phyloP scores from a whole-genome alignment of 768 basidiomycete genomes.

The Phlegmacium glaucopus region DNA sequence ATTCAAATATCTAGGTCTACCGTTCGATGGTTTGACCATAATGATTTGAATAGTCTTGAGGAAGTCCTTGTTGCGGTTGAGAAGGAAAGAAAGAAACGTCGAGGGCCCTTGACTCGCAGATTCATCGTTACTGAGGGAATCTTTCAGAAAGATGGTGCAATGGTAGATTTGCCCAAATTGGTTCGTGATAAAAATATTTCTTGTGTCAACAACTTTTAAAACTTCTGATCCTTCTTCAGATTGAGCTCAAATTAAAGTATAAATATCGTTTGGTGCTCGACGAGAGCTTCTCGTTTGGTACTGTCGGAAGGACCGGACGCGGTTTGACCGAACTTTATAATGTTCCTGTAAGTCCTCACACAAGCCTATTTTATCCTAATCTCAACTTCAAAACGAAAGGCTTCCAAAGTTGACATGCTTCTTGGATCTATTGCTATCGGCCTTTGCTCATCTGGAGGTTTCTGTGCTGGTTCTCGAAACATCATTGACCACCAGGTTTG shows the following conservation, averaged over 20 bases:
- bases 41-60: slow-evolving; percentile 88
- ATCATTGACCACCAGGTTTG: slow-evolving; percentile 78
- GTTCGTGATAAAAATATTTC: slow-evolving; percentile 49
- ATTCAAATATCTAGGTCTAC: slow-evolving; percentile 90
- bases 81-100: slow-evolving; percentile 86
- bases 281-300: slow-evolving; percentile 91
- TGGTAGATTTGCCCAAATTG: slow-evolving; percentile 89
- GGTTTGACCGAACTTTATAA: slow-evolving; percentile 95
- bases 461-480: slow-evolving; percentile 84
- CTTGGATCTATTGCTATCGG: slow-evolving; percentile 86
- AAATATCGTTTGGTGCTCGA: slow-evolving; percentile 95
- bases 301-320: slow-evolving; percentile 89
- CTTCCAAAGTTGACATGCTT: slow-evolving; percentile 91
- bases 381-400: slow-evolving; percentile 41
- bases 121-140: slow-evolving; percentile 98
- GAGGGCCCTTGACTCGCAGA: slow-evolving; percentile 75
- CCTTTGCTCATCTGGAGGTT: slow-evolving; percentile 83
- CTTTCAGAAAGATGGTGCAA: slow-evolving; percentile 91
- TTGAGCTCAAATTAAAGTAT: slow-evolving; percentile 92
- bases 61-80: slow-evolving; percentile 79
- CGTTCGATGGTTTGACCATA: slow-evolving; percentile 95
- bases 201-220: neutral
- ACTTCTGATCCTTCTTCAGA: slow-evolving; percentile 44
- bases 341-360: slow-evolving; percentile 62
- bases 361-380: neutral